Conservation (phyloP, 2,329 filamentous ascomycete genomes). For the Dendrostoma leiphaemia region DNA sequence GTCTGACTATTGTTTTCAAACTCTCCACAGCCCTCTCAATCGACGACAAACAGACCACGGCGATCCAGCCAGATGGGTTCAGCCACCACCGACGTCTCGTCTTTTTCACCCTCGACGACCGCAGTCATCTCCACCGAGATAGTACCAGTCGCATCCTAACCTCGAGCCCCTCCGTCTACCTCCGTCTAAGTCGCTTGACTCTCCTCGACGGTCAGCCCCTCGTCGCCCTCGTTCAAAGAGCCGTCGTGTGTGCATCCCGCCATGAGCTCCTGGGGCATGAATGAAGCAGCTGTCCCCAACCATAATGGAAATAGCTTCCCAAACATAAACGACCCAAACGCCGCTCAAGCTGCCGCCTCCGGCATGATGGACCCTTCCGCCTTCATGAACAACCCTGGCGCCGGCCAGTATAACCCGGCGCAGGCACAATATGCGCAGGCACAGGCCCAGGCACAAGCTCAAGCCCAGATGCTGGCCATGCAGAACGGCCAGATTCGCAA, state of each 20-base stretch:
- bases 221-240: conserved; percentile 2
- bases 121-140: conserved; percentile 19
- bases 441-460: conserved; percentile 38
- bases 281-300: conserved; percentile 65
- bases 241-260: conserved; percentile 38
- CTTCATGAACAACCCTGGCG: conserved; percentile 56
- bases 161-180: conserved; percentile 5
- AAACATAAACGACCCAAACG: conserved; percentile 62
- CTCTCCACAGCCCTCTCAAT: conserved; percentile 9
- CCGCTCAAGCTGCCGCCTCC: conserved; percentile 34
- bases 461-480: conserved; percentile 57
- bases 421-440: conserved; percentile 56
- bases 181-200: no score
- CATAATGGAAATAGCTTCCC: conserved; percentile 69
- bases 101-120: neutral
- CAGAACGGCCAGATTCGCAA: conserved; percentile 84
- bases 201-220: conserved; percentile 14
- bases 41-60: conserved; percentile 27
- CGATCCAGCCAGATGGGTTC: conserved; percentile 46
- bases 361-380: conserved; percentile 65
- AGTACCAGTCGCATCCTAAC: neutral
- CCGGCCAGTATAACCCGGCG: conserved; percentile 57
- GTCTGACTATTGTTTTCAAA: conserved; percentile 17
- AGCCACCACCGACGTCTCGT: conserved; percentile 19
- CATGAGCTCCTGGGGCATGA: conserved; percentile 70